These are phyloP conservation scores for Aspergillus cavernicola DNA, from an alignment of 495 filamentous ascomycete genomes.

Conservation along the genomic window DNA sequence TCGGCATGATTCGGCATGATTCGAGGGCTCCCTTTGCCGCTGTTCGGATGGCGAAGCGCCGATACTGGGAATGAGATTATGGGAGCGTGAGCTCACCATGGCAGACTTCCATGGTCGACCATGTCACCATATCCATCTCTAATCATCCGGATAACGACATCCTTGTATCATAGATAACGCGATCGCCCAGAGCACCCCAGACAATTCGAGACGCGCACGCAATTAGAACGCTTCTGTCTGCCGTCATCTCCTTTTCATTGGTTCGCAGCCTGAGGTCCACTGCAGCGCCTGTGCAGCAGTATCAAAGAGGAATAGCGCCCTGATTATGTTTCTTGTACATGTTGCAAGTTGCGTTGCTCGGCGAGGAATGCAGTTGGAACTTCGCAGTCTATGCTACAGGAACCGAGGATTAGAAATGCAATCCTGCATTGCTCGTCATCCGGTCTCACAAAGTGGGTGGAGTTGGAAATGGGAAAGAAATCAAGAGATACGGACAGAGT, in stretches of 20 bases:
- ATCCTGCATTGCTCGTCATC: background rate
- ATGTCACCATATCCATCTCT: constrained; percentile 4
- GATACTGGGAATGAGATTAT: no score
- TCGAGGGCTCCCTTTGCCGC: background rate
- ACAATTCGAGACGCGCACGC: constrained; percentile 6
- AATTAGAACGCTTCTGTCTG: constrained; percentile 22
- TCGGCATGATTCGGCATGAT: no score
- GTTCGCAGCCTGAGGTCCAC: constrained; percentile 12
- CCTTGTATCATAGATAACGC: background rate
- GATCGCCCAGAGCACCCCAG: background rate
- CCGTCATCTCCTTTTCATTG: constrained; percentile 38
- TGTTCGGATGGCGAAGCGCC: background rate
- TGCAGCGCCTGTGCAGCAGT: constrained; percentile 27
- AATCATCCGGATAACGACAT: constrained; percentile 2
- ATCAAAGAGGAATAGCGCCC: constrained; percentile 26
- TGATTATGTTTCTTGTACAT: background rate
- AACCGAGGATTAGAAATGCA: background rate
- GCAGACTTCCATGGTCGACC: background rate
- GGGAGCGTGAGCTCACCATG: no score
- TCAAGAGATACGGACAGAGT: background rate
- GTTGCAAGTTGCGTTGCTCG: background rate
- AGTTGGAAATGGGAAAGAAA: background rate
- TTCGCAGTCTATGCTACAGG: background rate
- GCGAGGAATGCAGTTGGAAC: background rate
- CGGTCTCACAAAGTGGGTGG: constrained; percentile 1